Evolutionary conservation across 805 yeast species (phyloP).

Genomic region (Suhomyces faveliae): DNA sequence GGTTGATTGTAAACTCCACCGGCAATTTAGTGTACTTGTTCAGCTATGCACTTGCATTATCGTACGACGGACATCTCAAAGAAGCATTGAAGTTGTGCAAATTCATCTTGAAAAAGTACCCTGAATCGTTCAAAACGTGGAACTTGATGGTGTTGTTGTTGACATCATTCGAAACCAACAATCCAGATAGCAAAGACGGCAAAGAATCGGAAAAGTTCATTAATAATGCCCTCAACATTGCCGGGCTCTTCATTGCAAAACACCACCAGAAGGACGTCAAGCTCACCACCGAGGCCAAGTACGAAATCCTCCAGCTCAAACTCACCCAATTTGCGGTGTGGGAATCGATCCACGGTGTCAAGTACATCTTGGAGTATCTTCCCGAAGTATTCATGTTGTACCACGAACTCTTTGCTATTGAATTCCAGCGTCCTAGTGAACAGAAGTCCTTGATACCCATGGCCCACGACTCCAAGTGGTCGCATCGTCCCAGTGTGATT

Average conservation of each 20-base stretch:
- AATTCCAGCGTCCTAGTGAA: slow-evolving; percentile 12
- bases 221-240: slow-evolving; percentile 49
- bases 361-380: slow-evolving; percentile 58
- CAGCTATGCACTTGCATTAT: slow-evolving; percentile 49
- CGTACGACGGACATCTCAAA: slow-evolving; percentile 42
- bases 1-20: slow-evolving; percentile 36
- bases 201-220: slow-evolving; percentile 57
- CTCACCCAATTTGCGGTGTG: slow-evolving; percentile 71
- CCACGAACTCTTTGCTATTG: slow-evolving; percentile 46
- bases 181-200: slow-evolving; percentile 11
- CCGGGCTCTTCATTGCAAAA: slow-evolving; percentile 30
- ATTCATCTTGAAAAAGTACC: slow-evolving; percentile 47
- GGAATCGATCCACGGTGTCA: slow-evolving; percentile 58
- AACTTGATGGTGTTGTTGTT: slow-evolving; percentile 64
- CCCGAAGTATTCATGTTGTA: slow-evolving; percentile 64
- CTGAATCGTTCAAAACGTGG: slow-evolving; percentile 61
- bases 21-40: slow-evolving; percentile 32
- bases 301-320: slow-evolving; percentile 64
- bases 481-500: slow-evolving; percentile 41
- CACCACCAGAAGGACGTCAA: slow-evolving; percentile 24
- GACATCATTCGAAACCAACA: slow-evolving; percentile 56
- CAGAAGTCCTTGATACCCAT: slow-evolving; percentile 7
- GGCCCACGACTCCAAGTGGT: slow-evolving; percentile 24
- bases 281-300: slow-evolving; percentile 32
- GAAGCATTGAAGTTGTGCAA: slow-evolving; percentile 49